Base-by-base conservation (phyloP, 495 filamentous ascomycete genomes). In the Penicillium bovifimosum region DNA sequence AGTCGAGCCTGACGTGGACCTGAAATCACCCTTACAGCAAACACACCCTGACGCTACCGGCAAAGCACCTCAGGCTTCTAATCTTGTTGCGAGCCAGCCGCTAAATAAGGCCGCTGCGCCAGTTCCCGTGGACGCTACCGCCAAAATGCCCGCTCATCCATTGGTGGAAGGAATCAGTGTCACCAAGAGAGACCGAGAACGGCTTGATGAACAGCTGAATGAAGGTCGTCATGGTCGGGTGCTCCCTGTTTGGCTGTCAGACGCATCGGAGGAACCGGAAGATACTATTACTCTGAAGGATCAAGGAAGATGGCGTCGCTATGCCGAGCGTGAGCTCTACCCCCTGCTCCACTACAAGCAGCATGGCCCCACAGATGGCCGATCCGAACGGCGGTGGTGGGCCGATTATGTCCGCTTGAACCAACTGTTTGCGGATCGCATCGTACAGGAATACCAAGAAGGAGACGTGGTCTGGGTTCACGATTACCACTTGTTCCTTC, bases 341-440 rank as follows among this genome's bases (percentile, higher is more conserved):
- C 86, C 90, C 4, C 76, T 96, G 13, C 86, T 96, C 69, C 91
- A 96, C 66, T 96, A 96, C 70, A 95, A 91, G 70, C 85, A 88
- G 62, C 87, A 95, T 60, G 87, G 89, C 54, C 88, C 90, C 1
- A 87, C 83, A 17, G 88, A 96, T 68, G 91, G 91, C 11, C 80
- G 86, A 41, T 81, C 81, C 27, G 87, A 90, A 61, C 80, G 85
- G n/a, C 76, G 82, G 26, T 84, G 88, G 68, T 96, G 91, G 91
- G 80, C 85, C 17, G 88, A 96, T 67, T 96, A 95, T 69, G 82
- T 86, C 58, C 82, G 84, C 26, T 81, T 95, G 76, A 96, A 96
- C 67, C 83, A 86, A 61, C 80, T 87, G 44, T 96, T 96, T 55
- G 91, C 90, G 16, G 86, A 93, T 61, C 82, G 86, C 48, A 95